These are phyloP conservation scores for Fusarium sp. DNA, from an alignment of 2,329 filamentous ascomycete genomes.

Conservation along the genomic window DNA sequence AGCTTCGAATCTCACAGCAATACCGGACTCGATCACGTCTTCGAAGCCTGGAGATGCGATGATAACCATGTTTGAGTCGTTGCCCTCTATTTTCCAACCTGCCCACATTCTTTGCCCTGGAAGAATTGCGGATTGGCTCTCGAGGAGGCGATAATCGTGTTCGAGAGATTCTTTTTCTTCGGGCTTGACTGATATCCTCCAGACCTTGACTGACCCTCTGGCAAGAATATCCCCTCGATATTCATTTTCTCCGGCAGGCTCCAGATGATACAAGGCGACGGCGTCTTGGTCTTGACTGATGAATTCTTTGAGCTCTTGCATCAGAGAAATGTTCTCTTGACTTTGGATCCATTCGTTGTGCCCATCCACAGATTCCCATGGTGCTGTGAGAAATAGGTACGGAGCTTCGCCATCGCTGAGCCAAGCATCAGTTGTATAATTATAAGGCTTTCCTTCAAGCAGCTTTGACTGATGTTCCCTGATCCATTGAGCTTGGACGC, in stretches of 20 bases:
- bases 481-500: conserved; percentile 57
- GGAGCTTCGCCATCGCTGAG: conserved; percentile 53
- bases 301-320: conserved; percentile 51
- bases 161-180: conserved; percentile 51
- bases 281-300: conserved; percentile 50
- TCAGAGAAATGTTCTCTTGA: conserved; percentile 54
- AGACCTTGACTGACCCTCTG: conserved; percentile 53
- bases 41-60: conserved; percentile 55
- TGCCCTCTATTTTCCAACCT: conserved; percentile 58
- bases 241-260: conserved; percentile 48
- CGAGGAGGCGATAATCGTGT: conserved; percentile 51
- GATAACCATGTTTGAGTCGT: conserved; percentile 55
- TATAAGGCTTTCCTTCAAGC: conserved; percentile 47
- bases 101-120: conserved; percentile 52
- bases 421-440: conserved; percentile 53
- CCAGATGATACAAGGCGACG: conserved; percentile 58
- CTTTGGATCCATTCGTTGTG: conserved; percentile 60
- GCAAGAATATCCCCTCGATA: conserved; percentile 44
- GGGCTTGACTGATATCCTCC: conserved; percentile 49
- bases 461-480: conserved; percentile 53
- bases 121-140: conserved; percentile 49
- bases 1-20: conserved; percentile 41
- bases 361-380: conserved; percentile 58
- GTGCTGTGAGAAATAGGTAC: conserved; percentile 58
- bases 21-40: conserved; percentile 49